These are phyloP conservation scores for Clarireedia hainanense DNA, from an alignment of 2,329 filamentous ascomycete genomes.

Conservation along the genomic window DNA sequence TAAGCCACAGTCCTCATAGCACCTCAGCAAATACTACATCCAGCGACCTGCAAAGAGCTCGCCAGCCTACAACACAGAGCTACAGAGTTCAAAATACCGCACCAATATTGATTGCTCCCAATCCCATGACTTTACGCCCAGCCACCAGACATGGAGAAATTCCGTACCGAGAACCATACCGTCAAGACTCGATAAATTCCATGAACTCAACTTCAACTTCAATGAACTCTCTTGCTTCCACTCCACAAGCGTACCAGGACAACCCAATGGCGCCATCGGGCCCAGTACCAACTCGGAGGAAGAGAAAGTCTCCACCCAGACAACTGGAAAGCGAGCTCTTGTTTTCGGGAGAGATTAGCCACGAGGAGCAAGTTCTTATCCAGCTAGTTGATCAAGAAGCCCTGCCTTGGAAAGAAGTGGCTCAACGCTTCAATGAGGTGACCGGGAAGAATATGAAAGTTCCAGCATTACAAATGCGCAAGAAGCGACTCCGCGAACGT, in stretches of 20 bases:
- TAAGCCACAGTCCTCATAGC: conserved; percentile 14
- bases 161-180: conserved; percentile 12
- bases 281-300: conserved; percentile 11
- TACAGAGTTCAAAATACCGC: conserved; percentile 12
- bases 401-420: conserved; percentile 30
- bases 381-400: conserved; percentile 27
- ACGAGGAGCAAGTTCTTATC: conserved; percentile 29
- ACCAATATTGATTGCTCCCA: conserved; percentile 22
- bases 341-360: conserved; percentile 17
- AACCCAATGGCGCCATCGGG: neutral
- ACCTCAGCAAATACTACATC: conserved; percentile 15
- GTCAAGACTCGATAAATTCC: conserved; percentile 20
- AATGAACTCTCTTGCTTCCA: conserved; percentile 14
- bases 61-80: conserved; percentile 10
- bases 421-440: conserved; percentile 25
- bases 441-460: conserved; percentile 26
- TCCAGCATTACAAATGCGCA: conserved; percentile 32
- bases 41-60: conserved; percentile 10
- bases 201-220: conserved; percentile 19
- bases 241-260: conserved; percentile 10
- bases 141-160: conserved; percentile 10
- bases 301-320: conserved; percentile 19
- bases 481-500: conserved; percentile 30
- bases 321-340: conserved; percentile 10
- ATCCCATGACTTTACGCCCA: conserved; percentile 14